phyloP scores from a whole-genome alignment of 2,329 filamentous ascomycete genomes.

The Aspergillus versicolor region DNA sequence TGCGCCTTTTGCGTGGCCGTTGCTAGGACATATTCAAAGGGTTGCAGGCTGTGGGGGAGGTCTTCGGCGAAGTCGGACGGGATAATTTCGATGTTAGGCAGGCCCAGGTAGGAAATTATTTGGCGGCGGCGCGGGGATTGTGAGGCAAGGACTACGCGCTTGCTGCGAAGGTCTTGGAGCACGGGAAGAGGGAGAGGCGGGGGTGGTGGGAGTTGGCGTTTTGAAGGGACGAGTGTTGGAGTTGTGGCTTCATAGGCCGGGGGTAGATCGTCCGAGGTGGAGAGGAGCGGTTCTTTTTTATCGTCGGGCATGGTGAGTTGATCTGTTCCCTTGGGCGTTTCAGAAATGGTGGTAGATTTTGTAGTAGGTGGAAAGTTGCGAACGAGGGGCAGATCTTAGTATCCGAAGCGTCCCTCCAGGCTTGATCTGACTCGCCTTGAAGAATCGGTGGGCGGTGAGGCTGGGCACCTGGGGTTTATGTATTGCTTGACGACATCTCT shows the following conservation, averaged over 20 bases:
- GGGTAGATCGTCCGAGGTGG: conserved; percentile 30
- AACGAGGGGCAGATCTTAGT: background rate
- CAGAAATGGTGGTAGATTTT: background rate
- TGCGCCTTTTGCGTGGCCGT: conserved; percentile 84
- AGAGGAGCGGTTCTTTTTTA: conserved; percentile 29
- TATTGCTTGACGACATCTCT: background rate
- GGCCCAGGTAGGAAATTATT: conserved; percentile 75
- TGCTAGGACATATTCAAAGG: conserved; percentile 86
- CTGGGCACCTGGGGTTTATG: background rate
- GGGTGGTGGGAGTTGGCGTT: conserved; percentile 35
- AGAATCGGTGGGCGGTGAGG: conserved; percentile 1
- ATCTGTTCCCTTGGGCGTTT: background rate
- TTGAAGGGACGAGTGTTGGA: conserved; percentile 11
- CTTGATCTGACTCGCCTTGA: background rate
- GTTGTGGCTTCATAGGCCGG: conserved; percentile 34
- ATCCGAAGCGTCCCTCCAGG: background rate
- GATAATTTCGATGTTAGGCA: conserved; percentile 77
- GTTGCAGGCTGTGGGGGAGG: conserved; percentile 74
- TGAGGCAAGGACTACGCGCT: conserved; percentile 85
- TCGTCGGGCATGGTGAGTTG: conserved; percentile 28
- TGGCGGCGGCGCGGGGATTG: conserved; percentile 81
- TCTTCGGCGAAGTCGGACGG: conserved; percentile 84
- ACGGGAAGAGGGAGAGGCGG: conserved; percentile 76
- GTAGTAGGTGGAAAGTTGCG: background rate
- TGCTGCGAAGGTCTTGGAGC: conserved; percentile 70